These are phyloP conservation scores for Mycena albidolilacea DNA, from an alignment of 768 basidiomycete species.

Conservation along the genomic window DNA sequence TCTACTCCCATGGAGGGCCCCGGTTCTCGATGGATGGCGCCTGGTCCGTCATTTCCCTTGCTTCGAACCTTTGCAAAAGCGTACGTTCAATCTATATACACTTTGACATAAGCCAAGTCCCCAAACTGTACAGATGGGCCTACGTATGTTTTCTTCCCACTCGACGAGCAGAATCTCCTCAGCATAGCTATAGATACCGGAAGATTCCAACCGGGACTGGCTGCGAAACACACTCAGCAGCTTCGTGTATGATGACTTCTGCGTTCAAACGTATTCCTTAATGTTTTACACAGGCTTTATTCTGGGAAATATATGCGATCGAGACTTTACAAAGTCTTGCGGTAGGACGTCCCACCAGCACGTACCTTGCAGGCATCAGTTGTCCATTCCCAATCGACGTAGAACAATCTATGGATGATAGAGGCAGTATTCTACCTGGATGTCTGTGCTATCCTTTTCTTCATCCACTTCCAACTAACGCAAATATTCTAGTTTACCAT, in stretches of 20 bases:
- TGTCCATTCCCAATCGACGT: slow-evolving; percentile 26
- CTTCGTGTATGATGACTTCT: slow-evolving; percentile 5
- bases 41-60: slow-evolving; percentile 15
- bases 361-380: slow-evolving; percentile 14
- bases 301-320: slow-evolving; percentile 30
- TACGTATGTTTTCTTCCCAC: background rate
- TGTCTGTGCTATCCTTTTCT: slow-evolving; percentile 42
- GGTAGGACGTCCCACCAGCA: slow-evolving; percentile 21
- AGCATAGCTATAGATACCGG: slow-evolving; percentile 1
- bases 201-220: no score
- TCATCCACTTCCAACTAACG: background rate
- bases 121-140: slow-evolving; percentile 5
- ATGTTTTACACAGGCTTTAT: slow-evolving; percentile 2
- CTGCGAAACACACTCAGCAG: background rate
- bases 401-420: slow-evolving; percentile 26
- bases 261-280: background rate
- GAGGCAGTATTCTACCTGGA: slow-evolving; percentile 48
- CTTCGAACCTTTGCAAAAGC: slow-evolving; percentile 7
- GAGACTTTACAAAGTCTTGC: slow-evolving; percentile 16
- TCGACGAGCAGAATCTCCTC: background rate
- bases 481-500: slow-evolving; percentile 7
- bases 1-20: slow-evolving; percentile 14
- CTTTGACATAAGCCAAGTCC: slow-evolving; percentile 9
- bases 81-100: slow-evolving; percentile 10
- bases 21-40: slow-evolving; percentile 21